Evolutionary conservation across 2,329 filamentous ascomycete species (phyloP).

Genomic region (Fusarium verticillioides): DNA sequence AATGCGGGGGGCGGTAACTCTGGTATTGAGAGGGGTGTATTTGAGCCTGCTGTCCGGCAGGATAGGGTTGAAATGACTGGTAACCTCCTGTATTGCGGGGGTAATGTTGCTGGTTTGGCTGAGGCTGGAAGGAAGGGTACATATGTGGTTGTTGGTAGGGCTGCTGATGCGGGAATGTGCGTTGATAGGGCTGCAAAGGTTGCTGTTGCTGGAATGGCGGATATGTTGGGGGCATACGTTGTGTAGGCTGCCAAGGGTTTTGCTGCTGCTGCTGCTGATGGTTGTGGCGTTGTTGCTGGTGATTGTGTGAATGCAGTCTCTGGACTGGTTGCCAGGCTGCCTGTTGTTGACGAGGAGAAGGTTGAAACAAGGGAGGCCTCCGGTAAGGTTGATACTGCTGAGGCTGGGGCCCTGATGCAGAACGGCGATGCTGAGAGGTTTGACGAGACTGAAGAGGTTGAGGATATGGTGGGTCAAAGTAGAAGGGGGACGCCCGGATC

Average conservation of each 20-base stretch:
- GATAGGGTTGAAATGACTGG: slow-evolving; percentile 21
- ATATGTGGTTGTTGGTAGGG: slow-evolving; percentile 30
- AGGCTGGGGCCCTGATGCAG: slow-evolving; percentile 19
- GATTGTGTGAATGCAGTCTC: slow-evolving; percentile 35
- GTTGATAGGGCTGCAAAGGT: slow-evolving; percentile 23
- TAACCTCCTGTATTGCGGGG: slow-evolving; percentile 23
- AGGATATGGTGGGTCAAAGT: slow-evolving; percentile 40
- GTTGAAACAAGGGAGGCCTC: slow-evolving; percentile 28
- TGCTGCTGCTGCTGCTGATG: slow-evolving; percentile 31
- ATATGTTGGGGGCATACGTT: slow-evolving; percentile 37
- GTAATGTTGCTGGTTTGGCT: slow-evolving; percentile 29
- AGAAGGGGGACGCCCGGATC: slow-evolving; percentile 35
- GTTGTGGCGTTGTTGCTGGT: slow-evolving; percentile 27
- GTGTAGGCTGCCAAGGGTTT: slow-evolving; percentile 22
- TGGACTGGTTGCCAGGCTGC: slow-evolving; percentile 25
- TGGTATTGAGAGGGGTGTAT: slow-evolving; percentile 32
- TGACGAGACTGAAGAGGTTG: slow-evolving; percentile 34
- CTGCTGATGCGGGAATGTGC: slow-evolving; percentile 20
- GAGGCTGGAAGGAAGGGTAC: slow-evolving; percentile 25
- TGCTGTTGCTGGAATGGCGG: slow-evolving; percentile 39
- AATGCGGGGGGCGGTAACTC: slow-evolving; percentile 21
- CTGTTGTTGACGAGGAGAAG: slow-evolving; percentile 29
- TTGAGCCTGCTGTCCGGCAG: slow-evolving; percentile 23
- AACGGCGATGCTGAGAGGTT: slow-evolving; percentile 30
- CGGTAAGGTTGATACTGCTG: slow-evolving; percentile 33